A percentile compares a stretch with the other conserved stretches of the same genome.
phyloP scores from a whole-genome alignment of 2,329 filamentous ascomycete species.

The Erysiphe neolycopersici region DNA sequence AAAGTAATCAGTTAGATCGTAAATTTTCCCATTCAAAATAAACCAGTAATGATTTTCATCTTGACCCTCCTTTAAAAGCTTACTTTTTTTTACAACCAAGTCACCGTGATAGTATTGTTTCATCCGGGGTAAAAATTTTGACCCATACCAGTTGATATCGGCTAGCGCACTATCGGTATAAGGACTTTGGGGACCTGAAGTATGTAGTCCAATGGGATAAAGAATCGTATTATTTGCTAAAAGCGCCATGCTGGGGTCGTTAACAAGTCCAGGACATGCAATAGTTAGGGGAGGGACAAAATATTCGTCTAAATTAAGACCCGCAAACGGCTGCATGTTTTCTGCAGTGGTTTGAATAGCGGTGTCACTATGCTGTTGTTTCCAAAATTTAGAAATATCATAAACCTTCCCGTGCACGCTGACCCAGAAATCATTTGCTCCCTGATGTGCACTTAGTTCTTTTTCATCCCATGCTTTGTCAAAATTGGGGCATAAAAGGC shows the following conservation, averaged over 20 bases:
- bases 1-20: constrained; percentile 83
- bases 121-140: constrained; percentile 51
- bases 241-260: constrained; percentile 26
- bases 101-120: constrained; percentile 70
- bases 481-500: constrained; percentile 65
- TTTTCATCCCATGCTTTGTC: constrained; percentile 62
- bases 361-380: constrained; percentile 54
- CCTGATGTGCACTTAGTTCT: constrained; percentile 44
- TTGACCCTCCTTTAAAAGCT: constrained; percentile 37
- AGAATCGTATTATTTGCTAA: constrained; percentile 36
- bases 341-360: constrained; percentile 29
- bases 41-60: constrained; percentile 51
- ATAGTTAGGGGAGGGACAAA: constrained; percentile 53
- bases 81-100: constrained; percentile 39
- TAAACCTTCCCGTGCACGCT: constrained; percentile 74
- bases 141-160: constrained; percentile 48
- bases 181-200: constrained; percentile 33
- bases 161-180: constrained; percentile 30
- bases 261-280: constrained; percentile 49
- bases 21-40: constrained; percentile 48
- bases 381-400: constrained; percentile 77
- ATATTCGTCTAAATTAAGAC: constrained; percentile 57
- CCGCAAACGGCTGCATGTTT: constrained; percentile 53
- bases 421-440: constrained; percentile 59
- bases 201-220: constrained; percentile 31